Base-by-base conservation (phyloP, 108 stramenopile species). In the Discostella pseudostelligera region DNA sequence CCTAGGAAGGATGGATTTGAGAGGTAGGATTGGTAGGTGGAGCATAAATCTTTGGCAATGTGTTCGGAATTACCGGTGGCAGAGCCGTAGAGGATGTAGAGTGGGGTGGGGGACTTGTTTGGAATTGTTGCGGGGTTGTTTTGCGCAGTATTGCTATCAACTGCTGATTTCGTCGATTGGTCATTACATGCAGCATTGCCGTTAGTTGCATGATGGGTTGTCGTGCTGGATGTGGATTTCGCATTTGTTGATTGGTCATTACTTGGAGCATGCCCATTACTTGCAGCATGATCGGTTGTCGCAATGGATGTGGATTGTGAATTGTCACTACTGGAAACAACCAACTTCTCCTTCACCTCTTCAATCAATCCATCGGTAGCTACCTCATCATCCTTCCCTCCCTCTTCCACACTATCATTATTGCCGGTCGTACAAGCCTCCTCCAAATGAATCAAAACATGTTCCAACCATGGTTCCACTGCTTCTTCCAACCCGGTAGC, bases 401-500 rank as follows among this genome's bases (percentile, higher is more conserved):
- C 62, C 11, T 63, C 29, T 2, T 54, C 44, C 13, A 44, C 42
- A 25, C 16, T 40, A n/a, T 2, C 40, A 53, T 19, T 28, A 43
- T 37, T 8, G 8, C 55, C 25, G 19, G 19, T 61, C 13, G 21
- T 14, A 60, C 90, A 85, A 24, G 84, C 85, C 16, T 28, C 45
- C 43, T 56, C 75, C 46, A 89, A 51, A 36, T 74, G 53, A 0
- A 39, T 43, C 22, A 81, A 61, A 8, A 96, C 64, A 1, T 28
- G 17, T 39, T 70, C 79, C 56, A 76, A 40, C 91, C 90, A 97
- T 1, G 85, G 87, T 28, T 97, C 94, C 1, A 97, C 97, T 2
- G 67, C 74, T 56, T 90, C 94, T 60, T 95, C 69, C 62, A 87
- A 70, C 13, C 94, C 94, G 10, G 86, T 87, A 8, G 81, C 95